Conservation (phyloP, 2,329 filamentous ascomycete genomes). For the Chaetothyriales sp. region DNA sequence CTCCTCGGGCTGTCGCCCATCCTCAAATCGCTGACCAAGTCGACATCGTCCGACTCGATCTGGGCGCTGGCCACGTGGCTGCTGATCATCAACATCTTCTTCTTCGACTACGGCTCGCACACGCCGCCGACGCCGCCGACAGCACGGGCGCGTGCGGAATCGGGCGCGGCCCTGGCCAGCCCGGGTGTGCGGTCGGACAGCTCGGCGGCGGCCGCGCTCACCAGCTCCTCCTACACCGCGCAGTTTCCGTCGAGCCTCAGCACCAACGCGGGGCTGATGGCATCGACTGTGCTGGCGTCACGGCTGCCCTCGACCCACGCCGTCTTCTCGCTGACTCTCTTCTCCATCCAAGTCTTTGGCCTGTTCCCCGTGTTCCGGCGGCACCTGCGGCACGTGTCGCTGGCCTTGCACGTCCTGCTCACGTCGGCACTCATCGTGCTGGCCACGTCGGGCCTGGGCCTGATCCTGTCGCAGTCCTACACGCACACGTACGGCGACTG, state of each 20-base stretch:
- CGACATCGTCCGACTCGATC: slow-evolving; percentile 85
- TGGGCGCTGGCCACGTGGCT: slow-evolving; percentile 95
- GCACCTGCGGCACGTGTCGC: slow-evolving; percentile 68
- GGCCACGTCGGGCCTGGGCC: slow-evolving; percentile 64
- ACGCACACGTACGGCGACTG: slow-evolving; percentile 19
- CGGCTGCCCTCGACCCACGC: slow-evolving; percentile 80
- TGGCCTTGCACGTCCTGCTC: slow-evolving; percentile 64
- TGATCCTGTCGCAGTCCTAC: slow-evolving; percentile 40
- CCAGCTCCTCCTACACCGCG: slow-evolving; percentile 16
- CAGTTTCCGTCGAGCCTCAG: slow-evolving; percentile 54
- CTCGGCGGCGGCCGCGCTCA: too few species aligned
- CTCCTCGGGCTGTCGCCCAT: slow-evolving; percentile 87
- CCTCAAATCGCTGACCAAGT: slow-evolving; percentile 86
- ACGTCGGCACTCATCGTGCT: slow-evolving; percentile 64
- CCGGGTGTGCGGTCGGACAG: background rate
- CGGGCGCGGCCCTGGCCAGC: background rate
- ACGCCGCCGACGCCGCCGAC: slow-evolving; percentile 8
- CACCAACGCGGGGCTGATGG: slow-evolving; percentile 94
- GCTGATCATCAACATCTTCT: slow-evolving; percentile 89
- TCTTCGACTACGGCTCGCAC: slow-evolving; percentile 79
- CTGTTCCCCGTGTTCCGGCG: slow-evolving; percentile 95
- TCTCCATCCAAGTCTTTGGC: slow-evolving; percentile 94
- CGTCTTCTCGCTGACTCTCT: slow-evolving; percentile 87
- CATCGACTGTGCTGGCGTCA: slow-evolving; percentile 82
- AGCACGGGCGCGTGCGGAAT: background rate